These are phyloP conservation scores for Diaporthe sp. DNA, from an alignment of 2,329 filamentous ascomycete species.

Conservation along the genomic window DNA sequence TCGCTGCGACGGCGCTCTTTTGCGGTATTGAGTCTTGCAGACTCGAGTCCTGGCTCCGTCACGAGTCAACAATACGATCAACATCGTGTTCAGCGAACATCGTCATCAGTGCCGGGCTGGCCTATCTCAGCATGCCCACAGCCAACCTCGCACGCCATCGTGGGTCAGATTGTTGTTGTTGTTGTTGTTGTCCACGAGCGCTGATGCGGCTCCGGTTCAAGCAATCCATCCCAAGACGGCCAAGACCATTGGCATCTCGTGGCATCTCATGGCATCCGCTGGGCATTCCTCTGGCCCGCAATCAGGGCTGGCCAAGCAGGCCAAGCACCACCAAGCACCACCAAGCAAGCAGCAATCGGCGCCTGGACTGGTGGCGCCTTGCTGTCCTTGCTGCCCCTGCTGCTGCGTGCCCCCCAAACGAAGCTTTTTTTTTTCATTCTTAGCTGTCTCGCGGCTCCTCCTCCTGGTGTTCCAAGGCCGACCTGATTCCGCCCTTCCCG, in stretches of 20 bases:
- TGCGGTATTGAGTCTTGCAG: background rate
- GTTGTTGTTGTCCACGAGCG: background rate
- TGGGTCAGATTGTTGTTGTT: background rate
- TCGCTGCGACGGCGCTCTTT: background rate
- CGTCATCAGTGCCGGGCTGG: background rate
- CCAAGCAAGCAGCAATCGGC: background rate
- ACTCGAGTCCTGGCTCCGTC: background rate
- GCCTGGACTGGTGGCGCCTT: background rate
- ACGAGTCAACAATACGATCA: constrained; percentile 28
- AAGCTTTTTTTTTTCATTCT: constrained; percentile 2
- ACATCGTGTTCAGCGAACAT: constrained; percentile 19
- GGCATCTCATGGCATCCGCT: constrained; percentile 23
- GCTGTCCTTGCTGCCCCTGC: background rate
- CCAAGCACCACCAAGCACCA: too few relatives aligned
- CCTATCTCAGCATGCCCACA: background rate
- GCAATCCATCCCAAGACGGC: constrained; percentile 25
- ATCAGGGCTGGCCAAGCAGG: constrained; percentile 26
- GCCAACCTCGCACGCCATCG: constrained; percentile 17
- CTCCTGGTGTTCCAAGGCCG: background rate
- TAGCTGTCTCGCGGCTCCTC: background rate
- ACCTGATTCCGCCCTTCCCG: background rate
- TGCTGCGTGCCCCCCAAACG: background rate
- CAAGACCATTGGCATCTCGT: constrained; percentile 29
- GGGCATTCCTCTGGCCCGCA: constrained; percentile 25
- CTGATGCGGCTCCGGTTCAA: constrained; percentile 24